Percentiles rank a stretch among this genome's conserved stretches.
phyloP scores from a whole-genome alignment of 225 moss, liverwort and hornwort species.

The Physcomitrellopsis africana region DNA sequence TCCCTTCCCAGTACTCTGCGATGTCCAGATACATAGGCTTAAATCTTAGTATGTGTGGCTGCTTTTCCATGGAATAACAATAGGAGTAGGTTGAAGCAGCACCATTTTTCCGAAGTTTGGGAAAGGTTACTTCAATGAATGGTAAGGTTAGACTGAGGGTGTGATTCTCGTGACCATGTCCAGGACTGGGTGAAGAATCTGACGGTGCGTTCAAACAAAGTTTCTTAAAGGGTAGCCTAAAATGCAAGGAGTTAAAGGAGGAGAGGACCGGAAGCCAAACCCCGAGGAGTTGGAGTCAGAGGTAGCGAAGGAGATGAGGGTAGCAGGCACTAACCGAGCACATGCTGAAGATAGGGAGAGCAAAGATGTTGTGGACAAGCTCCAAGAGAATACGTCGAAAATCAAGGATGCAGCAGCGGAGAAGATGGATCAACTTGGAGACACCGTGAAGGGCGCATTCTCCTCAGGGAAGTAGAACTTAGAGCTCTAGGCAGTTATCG shows the following conservation, averaged over 20 bases:
- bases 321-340: slow-evolving; percentile 42
- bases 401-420: slow-evolving; percentile 51
- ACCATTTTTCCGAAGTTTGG: too few species aligned
- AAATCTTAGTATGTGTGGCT: too few species aligned
- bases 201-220: background rate
- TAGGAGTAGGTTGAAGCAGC: too few species aligned
- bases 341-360: slow-evolving; percentile 42
- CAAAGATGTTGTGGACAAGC: slow-evolving; percentile 36
- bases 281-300: slow-evolving; percentile 34
- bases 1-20: too few species aligned
- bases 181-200: too few species aligned
- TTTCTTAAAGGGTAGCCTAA: background rate
- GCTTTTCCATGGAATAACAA: too few species aligned
- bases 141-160: too few species aligned
- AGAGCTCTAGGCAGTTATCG: too few species aligned
- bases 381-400: slow-evolving; percentile 29
- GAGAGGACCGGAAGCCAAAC: slow-evolving; percentile 23
- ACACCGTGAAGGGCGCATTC: slow-evolving; percentile 11
- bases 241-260: slow-evolving; percentile 43
- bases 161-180: too few species aligned
- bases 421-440: slow-evolving; percentile 50
- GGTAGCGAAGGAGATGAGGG: slow-evolving; percentile 36
- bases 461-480: slow-evolving; percentile 21
- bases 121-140: too few species aligned
- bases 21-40: too few species aligned